Percentiles rank a stretch among this genome's conserved stretches.
phyloP scores from a whole-genome alignment of 2,329 filamentous ascomycete genomes.

The Claviceps sp. region DNA sequence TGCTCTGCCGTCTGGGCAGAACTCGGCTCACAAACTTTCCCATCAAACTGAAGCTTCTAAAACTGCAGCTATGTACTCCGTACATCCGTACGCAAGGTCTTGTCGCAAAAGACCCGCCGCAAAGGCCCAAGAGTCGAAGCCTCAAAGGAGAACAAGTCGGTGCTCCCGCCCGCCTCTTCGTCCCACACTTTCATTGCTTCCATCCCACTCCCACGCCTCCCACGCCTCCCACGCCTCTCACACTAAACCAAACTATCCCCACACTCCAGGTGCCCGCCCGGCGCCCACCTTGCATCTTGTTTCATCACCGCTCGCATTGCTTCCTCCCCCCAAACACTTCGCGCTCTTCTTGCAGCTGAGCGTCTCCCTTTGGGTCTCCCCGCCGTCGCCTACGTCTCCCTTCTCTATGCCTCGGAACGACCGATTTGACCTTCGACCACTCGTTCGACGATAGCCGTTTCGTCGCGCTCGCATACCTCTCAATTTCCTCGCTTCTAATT shows the following conservation, averaged over 20 bases:
- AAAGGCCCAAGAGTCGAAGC: background rate
- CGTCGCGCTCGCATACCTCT: background rate
- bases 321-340: conserved; percentile 2
- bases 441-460: conserved; percentile 3
- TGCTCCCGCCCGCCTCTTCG: too few species aligned
- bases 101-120: background rate
- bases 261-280: background rate
- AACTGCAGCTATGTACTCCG: background rate
- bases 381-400: background rate
- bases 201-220: background rate
- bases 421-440: background rate
- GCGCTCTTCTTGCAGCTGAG: background rate
- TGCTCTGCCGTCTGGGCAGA: background rate
- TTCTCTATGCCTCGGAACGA: conserved; percentile 3
- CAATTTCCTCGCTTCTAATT: too few species aligned
- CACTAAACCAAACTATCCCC: background rate
- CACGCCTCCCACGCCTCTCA: background rate
- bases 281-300: conserved; percentile 5
- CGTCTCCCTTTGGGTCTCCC: background rate
- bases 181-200: background rate
- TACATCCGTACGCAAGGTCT: background rate
- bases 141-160: background rate
- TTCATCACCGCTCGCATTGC: conserved; percentile 8
- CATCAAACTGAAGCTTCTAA: background rate
- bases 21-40: background rate